Base-by-base conservation (phyloP, 164 flowering plant species). In the Stephania japonica region DNA sequence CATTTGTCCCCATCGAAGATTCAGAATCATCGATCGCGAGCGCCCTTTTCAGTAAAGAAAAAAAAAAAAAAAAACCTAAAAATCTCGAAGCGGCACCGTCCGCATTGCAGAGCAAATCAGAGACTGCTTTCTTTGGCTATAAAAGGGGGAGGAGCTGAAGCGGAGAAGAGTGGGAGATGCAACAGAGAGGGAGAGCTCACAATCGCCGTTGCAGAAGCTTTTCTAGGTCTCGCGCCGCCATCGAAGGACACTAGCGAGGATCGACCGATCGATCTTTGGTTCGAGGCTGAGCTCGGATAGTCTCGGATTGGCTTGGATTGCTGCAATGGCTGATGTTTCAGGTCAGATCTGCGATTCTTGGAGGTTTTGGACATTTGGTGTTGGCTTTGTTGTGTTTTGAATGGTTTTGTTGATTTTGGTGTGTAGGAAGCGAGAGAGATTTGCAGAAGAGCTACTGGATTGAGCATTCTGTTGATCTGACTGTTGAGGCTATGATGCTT, bases 401-500 rank as follows among this genome's bases (percentile, higher is more conserved):
- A 12, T 32, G 38, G 2, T 24, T 21, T 32, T n/a, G 41, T 16
- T 66, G 71, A 53, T 24, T 27, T 68, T 7, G 71, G 38, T 23
- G 72, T 62, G 67, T 53, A 23, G 80, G 42, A 16, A 81, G 81
- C 70, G 99, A 95, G 75, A 86, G 99, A 7, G 83, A 88, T 68
- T 21, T 83, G 12, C 93, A 90, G 72, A 95, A 93, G 88, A 89
- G 66, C 59, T 95, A 93, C 81, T 95, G 98, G 99, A 78, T 78
- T 16, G 96, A 95, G 79, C 97, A 95, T 71, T 87, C 97, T 9
- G 78, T 66, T 6, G 90, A 90, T 43, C 82, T 91, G 61, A 90
- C 94, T 0, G 86, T 95, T 53, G 97, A 95, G 73, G 90, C 97
- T 19, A 95, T 93, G 99, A 95, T 95, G 99, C 98, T 93, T 42